Evolutionary conservation across 2,329 filamentous ascomycete genomes (phyloP).

Genomic region (Elsinoe perseae): DNA sequence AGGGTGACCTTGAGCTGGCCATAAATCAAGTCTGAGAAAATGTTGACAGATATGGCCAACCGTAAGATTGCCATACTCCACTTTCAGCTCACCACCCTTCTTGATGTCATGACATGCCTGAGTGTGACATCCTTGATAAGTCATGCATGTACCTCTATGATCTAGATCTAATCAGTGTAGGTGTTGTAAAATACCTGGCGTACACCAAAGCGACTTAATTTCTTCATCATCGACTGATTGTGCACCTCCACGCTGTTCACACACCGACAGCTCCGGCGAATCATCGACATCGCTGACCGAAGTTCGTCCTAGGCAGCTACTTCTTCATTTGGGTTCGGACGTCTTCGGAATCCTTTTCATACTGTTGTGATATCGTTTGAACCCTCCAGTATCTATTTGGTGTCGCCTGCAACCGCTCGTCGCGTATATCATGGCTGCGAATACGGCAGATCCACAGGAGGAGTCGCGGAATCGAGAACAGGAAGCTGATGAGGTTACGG

Average conservation of each 20-base stretch:
- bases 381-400: neutral
- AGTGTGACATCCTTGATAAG: neutral
- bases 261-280: neutral
- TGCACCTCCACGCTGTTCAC: neutral
- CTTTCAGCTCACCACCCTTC: neutral
- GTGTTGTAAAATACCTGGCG: neutral
- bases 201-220: neutral
- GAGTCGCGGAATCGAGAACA: neutral
- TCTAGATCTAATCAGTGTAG: neutral
- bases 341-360: neutral
- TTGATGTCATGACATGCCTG: slow-evolving; percentile 1
- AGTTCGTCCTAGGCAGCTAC: too few species aligned
- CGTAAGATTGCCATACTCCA: neutral
- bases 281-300: neutral
- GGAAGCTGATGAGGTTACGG: neutral
- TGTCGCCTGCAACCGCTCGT: too few species aligned
- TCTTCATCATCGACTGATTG: neutral
- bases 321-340: neutral
- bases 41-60: neutral
- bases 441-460: neutral
- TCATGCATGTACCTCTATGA: neutral
- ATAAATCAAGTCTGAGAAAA: neutral
- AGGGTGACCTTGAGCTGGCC: neutral
- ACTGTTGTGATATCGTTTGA: neutral
- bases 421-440: neutral